These are phyloP conservation scores for Microascus cirrosus DNA, from an alignment of 2,329 filamentous ascomycete genomes.

Conservation along the genomic window DNA sequence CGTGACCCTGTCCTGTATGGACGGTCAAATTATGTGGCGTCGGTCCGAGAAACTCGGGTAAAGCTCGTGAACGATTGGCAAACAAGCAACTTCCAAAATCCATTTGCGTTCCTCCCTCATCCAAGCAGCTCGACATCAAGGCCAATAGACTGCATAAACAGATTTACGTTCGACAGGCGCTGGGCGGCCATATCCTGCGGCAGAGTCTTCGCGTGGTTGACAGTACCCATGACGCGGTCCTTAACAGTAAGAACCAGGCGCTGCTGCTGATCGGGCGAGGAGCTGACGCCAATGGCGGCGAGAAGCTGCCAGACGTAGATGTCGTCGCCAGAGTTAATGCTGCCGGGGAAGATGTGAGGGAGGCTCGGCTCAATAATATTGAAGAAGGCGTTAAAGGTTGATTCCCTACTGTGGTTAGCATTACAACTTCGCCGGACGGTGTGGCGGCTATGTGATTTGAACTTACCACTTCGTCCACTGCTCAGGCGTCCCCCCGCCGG, in stretches of 20 bases:
- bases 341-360: conserved; percentile 78
- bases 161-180: conserved; percentile 82
- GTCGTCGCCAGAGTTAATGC: conserved; percentile 83
- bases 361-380: conserved; percentile 76
- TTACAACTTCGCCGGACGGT: not conserved
- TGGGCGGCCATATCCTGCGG: conserved; percentile 76
- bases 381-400: conserved; percentile 78
- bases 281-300: conserved; percentile 87
- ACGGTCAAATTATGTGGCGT: too few relatives aligned
- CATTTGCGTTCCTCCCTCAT: not conserved
- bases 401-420: conserved; percentile 37
- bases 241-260: conserved; percentile 90
- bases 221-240: conserved; percentile 94
- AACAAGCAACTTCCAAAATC: not conserved
- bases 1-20: too few relatives aligned
- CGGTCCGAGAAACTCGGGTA: not conserved
- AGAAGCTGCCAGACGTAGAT: conserved; percentile 98
- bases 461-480: conserved; percentile 72
- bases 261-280: conserved; percentile 89
- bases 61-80: not conserved
- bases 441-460: not conserved
- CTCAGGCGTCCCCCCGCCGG: conserved; percentile 55
- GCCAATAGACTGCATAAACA: conserved; percentile 99
- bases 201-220: conserved; percentile 77
- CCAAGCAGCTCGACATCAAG: conserved; percentile 73